Conservation (phyloP, 1,139 yeast genomes). For the Saccharomyces pastorianus region DNA sequence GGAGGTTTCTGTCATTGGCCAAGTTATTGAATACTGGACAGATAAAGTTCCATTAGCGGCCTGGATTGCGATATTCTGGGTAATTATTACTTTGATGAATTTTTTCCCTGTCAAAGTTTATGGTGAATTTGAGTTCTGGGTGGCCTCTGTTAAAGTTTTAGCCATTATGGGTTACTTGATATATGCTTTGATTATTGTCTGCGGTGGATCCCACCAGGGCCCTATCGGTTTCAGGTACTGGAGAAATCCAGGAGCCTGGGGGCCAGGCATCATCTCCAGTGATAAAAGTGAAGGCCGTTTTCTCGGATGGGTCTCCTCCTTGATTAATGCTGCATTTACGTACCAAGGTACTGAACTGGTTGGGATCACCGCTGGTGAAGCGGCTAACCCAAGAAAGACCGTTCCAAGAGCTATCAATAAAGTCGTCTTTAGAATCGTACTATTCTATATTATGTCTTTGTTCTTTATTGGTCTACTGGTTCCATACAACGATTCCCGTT, state of each 20-base stretch:
- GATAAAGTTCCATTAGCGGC: conserved; percentile 51
- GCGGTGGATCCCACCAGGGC: conserved; percentile 64
- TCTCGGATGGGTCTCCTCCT: conserved; percentile 51
- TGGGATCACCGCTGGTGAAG: conserved; percentile 72
- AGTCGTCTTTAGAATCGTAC: conserved; percentile 67
- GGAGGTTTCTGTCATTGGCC: conserved; percentile 74
- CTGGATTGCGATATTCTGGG: conserved; percentile 71
- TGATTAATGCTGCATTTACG: conserved; percentile 69
- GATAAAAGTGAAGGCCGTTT: conserved; percentile 46
- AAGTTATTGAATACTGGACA: conserved; percentile 71
- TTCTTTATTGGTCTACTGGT: conserved; percentile 69
- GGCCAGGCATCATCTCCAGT: conserved; percentile 41
- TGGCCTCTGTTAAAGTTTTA: conserved; percentile 57
- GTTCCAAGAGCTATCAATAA: conserved; percentile 73
- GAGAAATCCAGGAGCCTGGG: conserved; percentile 55
- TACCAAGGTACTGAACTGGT: conserved; percentile 71
- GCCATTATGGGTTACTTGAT: conserved; percentile 67
- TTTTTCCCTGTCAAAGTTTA: conserved; percentile 55
- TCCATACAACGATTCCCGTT: conserved; percentile 52
- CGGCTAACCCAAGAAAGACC: conserved; percentile 65
- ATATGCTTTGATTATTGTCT: conserved; percentile 59
- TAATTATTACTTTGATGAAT: conserved; percentile 44
- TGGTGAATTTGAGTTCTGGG: conserved; percentile 65
- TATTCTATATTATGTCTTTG: conserved; percentile 62
- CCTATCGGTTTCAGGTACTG: conserved; percentile 73